A percentile compares a stretch with the other conserved stretches of the same genome.
Evolutionary conservation across 148 eudicot species (phyloP).

Genomic region (Tetragonia tetragonoides): DNA sequence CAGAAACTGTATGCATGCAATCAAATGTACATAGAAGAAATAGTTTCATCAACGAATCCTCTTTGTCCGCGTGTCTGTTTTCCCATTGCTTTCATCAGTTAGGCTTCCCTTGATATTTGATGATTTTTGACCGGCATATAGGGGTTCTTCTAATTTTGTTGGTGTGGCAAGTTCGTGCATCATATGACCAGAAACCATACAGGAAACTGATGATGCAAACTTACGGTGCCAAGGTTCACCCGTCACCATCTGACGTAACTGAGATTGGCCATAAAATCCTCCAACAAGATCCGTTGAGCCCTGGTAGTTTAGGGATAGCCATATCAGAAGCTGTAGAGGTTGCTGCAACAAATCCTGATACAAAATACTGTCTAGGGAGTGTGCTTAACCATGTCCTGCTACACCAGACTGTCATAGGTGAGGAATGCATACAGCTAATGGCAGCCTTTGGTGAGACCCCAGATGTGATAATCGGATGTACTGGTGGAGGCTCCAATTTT

Average conservation of each 20-base stretch:
- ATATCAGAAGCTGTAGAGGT: constrained; percentile 95
- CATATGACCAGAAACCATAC: constrained; percentile 93
- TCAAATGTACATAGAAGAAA: too few species aligned
- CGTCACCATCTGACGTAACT: constrained; percentile 85
- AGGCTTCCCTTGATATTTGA: background rate
- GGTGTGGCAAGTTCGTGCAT: constrained; percentile 99
- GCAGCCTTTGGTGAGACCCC: constrained; percentile 89
- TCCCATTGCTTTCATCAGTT: background rate
- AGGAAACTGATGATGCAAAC: constrained; percentile 97
- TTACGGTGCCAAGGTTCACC: constrained; percentile 93
- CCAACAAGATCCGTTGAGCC: constrained; percentile 63
- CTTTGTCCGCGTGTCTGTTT: background rate
- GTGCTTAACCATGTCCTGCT: constrained; percentile 91
- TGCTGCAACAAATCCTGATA: constrained; percentile 61
- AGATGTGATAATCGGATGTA: constrained; percentile 89
- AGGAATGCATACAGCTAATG: constrained; percentile 95
- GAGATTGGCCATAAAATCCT: constrained; percentile 73
- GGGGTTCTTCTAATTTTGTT: constrained; percentile 14
- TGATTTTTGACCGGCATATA: background rate
- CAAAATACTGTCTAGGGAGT: constrained; percentile 93
- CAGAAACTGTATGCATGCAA: background rate
- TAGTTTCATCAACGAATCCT: too few species aligned
- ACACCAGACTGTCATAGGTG: constrained; percentile 94
- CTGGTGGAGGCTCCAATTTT: constrained; percentile 95
- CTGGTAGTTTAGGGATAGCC: constrained; percentile 94